phyloP scores from a whole-genome alignment of 1,284 basidiomycete genomes.

The Ceratobasidium sp. region DNA sequence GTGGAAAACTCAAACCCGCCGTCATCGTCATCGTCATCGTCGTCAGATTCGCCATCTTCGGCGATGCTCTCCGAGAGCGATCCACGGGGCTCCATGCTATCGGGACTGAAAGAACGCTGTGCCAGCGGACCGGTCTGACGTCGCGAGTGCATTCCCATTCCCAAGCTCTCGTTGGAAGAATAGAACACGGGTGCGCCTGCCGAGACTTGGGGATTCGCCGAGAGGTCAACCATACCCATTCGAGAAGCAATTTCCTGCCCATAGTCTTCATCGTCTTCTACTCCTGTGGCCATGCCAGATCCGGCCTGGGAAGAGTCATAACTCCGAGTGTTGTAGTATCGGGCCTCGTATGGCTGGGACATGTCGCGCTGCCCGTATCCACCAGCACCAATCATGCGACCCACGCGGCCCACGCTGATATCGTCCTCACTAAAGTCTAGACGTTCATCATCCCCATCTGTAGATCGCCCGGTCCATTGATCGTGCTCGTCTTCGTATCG shows the following conservation, averaged over 20 bases:
- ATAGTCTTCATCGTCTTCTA: constrained; percentile 29
- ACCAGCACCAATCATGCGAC: constrained; percentile 40
- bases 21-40: constrained; percentile 54
- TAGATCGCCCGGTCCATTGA: constrained; percentile 27
- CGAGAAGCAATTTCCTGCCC: constrained; percentile 19
- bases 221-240: constrained; percentile 15
- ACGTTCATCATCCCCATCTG: constrained; percentile 35
- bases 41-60: constrained; percentile 8
- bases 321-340: neutral
- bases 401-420: constrained; percentile 30
- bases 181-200: constrained; percentile 29
- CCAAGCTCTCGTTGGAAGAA: constrained; percentile 32
- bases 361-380: constrained; percentile 30
- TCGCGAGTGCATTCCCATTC: constrained; percentile 13
- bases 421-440: constrained; percentile 35
- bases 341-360: constrained; percentile 19
- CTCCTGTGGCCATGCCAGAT: constrained; percentile 28
- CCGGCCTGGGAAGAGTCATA: neutral
- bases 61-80: constrained; percentile 36
- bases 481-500: constrained; percentile 35
- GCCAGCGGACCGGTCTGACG: constrained; percentile 12
- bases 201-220: constrained; percentile 11
- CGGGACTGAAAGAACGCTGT: constrained; percentile 34
- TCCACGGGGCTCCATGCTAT: constrained; percentile 26
- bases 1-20: constrained; percentile 60